These are phyloP conservation scores for Parathielavia appendiculata DNA, from an alignment of 495 filamentous ascomycete genomes.

Conservation along the genomic window DNA sequence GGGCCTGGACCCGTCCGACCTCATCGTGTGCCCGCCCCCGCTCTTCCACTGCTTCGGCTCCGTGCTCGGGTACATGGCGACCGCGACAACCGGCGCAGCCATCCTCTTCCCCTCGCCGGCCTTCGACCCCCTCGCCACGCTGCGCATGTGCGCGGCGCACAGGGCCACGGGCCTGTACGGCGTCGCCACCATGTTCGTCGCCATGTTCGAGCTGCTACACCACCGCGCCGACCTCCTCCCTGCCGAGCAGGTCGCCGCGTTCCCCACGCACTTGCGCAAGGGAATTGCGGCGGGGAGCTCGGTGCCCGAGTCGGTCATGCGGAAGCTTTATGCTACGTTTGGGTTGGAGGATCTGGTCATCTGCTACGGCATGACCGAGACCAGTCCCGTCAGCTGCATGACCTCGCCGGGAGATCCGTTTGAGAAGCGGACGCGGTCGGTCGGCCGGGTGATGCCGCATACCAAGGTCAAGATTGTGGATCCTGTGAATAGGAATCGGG, in stretches of 20 bases:
- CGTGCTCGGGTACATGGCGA: slow-evolving; percentile 91
- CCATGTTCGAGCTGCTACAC: slow-evolving; percentile 71
- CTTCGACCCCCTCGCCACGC: slow-evolving; percentile 71
- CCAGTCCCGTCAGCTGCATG: slow-evolving; percentile 86
- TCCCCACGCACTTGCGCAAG: slow-evolving; percentile 64
- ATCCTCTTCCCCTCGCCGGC: slow-evolving; percentile 86
- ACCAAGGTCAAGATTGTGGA: slow-evolving; percentile 73
- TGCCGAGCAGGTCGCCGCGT: slow-evolving; percentile 43
- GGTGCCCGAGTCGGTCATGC: slow-evolving; percentile 81
- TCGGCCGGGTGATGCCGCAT: slow-evolving; percentile 77
- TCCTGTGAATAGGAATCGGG: slow-evolving; percentile 47
- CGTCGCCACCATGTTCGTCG: slow-evolving; percentile 93
- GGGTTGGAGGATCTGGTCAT: slow-evolving; percentile 85
- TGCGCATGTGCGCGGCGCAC: slow-evolving; percentile 68
- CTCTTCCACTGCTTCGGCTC: slow-evolving; percentile 83
- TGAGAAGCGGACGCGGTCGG: slow-evolving; percentile 68
- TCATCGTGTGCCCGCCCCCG: slow-evolving; percentile 65
- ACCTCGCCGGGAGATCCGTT: slow-evolving; percentile 78
- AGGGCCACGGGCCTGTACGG: slow-evolving; percentile 82
- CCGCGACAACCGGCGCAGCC: slow-evolving; percentile 75
- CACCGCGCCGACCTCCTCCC: slow-evolving; percentile 36
- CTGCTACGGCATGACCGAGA: slow-evolving; percentile 99
- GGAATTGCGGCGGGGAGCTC: slow-evolving; percentile 89
- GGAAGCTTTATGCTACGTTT: slow-evolving; percentile 64
- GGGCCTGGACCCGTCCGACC: slow-evolving; percentile 55